These are phyloP conservation scores for Paramecium tetraurelia DNA, from an alignment of 73 alveolate genomes.

Conservation along the genomic window DNA sequence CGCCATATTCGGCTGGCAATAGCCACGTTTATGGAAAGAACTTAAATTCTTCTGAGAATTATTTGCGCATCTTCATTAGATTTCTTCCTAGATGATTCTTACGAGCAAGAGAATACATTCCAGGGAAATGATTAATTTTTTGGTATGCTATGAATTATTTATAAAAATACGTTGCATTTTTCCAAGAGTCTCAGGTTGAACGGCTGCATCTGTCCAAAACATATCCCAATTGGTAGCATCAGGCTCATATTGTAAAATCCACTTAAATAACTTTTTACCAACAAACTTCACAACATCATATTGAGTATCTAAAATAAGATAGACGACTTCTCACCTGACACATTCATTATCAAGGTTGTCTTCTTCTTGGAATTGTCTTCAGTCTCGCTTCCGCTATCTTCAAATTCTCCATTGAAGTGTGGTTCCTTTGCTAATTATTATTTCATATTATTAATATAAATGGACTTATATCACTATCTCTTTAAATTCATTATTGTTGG, in stretches of 20 bases:
- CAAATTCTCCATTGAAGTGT: slow-evolving; percentile 31
- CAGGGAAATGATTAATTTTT: slow-evolving; percentile 90
- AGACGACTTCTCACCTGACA: not conserved
- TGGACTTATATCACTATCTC: slow-evolving; percentile 53
- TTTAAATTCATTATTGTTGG: slow-evolving; percentile 61
- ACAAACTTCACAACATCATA: slow-evolving; percentile 80
- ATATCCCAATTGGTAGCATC: slow-evolving; percentile 71
- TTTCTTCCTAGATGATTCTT: slow-evolving; percentile 91
- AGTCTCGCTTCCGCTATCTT: not conserved
- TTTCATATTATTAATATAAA: not conserved
- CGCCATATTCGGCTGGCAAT: slow-evolving; percentile 74
- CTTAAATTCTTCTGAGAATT: slow-evolving; percentile 71
- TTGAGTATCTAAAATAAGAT: slow-evolving; percentile 60
- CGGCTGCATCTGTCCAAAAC: slow-evolving; percentile 77
- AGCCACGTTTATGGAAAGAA: slow-evolving; percentile 89
- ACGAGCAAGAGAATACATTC: slow-evolving; percentile 87
- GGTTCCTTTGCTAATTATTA: slow-evolving; percentile 29
- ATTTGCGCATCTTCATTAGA: slow-evolving; percentile 74
- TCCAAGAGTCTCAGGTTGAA: slow-evolving; percentile 65
- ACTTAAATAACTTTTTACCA: slow-evolving; percentile 68
- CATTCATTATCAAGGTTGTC: slow-evolving; percentile 63
- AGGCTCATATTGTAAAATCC: slow-evolving; percentile 55
- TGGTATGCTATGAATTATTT: slow-evolving; percentile 73
- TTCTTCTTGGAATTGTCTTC: slow-evolving; percentile 35
- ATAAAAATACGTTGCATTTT: slow-evolving; percentile 65